phyloP scores from a whole-genome alignment of 192 early-diverging fungal species.

The Geosiphon pyriformis region DNA sequence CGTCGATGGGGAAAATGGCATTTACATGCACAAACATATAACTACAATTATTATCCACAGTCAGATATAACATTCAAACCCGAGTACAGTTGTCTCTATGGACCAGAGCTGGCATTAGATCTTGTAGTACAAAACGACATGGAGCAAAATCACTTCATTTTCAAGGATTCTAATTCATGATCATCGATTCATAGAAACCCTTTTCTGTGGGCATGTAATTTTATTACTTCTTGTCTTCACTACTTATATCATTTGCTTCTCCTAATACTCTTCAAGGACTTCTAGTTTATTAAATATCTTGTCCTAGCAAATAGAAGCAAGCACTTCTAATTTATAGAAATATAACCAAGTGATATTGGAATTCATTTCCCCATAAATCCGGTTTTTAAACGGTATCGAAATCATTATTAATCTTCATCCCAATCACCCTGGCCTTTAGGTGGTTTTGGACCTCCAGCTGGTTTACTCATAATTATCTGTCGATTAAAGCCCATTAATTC shows the following conservation, averaged over 20 bases:
- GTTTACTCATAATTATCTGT: conserved; percentile 97
- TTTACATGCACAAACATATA: conserved; percentile 88
- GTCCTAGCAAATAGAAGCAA: too few species aligned
- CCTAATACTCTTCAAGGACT: not conserved
- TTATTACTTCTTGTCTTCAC: not conserved
- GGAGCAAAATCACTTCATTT: not conserved
- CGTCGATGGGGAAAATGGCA: conserved; percentile 74
- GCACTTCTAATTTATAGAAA: too few species aligned
- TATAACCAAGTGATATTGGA: too few species aligned
- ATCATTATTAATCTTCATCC: conserved; percentile 75
- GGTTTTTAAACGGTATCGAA: too few species aligned
- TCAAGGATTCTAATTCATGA: not conserved
- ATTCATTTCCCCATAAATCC: too few species aligned
- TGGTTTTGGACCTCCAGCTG: conserved; percentile 89
- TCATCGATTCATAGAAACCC: too few species aligned
- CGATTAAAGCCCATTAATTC: not conserved
- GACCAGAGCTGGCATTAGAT: conserved; percentile 32
- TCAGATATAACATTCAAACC: conserved; percentile 37
- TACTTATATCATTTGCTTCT: not conserved
- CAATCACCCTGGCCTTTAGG: conserved; percentile 83
- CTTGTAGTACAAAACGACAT: not conserved
- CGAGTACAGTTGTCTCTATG: conserved; percentile 57
- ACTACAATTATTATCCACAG: conserved; percentile 61
- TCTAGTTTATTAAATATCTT: too few species aligned
- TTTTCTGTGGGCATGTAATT: too few species aligned